Evolutionary conservation across 108 stramenopile genomes (phyloP), one percentile per base, ranked within the genome.

Genomic region (Stephanodiscus minutulus): DNA sequence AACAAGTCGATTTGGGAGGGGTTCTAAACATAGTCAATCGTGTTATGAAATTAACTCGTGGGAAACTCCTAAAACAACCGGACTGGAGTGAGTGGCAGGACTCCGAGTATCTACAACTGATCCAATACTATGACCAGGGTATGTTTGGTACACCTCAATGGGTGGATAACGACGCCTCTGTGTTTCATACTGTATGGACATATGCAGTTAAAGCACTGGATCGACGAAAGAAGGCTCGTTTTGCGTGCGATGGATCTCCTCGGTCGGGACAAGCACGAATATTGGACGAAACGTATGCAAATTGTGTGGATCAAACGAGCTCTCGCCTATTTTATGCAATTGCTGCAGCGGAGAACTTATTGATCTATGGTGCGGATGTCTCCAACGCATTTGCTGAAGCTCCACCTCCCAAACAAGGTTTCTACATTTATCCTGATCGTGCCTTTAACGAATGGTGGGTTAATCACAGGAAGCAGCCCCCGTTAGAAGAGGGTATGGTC

Each of bases 371-470:
- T 13, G 65, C 66, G 13, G 85, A 86, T 67, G 79, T 75, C 18
- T 48, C 46, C 4, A 73, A 84, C 64, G 83, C 76, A 4, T 81
- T 75, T 46, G 76, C 73, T 15, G 64, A 64, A 11, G 64, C 79
- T 11, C 78, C 74, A 17, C 60, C 73, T 1, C 84, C 81, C 8
- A 27, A 52, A 57, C 28, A 33, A 43, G 76, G 59, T 6, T 62
- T 63, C 28, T 84, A 43, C 56, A 49, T 80, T 47, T 21, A 37
- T 8, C 60, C 72, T 5, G 83, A 80, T 44, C 66, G 75, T 12
- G 62, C 62, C 13, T 84, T 54, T 57, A 15, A 9, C 5, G 50
- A 71, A 22, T 85, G 74, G 84, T 83, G 65, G 46, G 41, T 24
- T 12, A n/a, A 57, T 5, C 24, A 36, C 18, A 41, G 64, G 28